phyloP scores from a whole-genome alignment of 2,329 filamentous ascomycete genomes.

The Sporothrix sp. region DNA sequence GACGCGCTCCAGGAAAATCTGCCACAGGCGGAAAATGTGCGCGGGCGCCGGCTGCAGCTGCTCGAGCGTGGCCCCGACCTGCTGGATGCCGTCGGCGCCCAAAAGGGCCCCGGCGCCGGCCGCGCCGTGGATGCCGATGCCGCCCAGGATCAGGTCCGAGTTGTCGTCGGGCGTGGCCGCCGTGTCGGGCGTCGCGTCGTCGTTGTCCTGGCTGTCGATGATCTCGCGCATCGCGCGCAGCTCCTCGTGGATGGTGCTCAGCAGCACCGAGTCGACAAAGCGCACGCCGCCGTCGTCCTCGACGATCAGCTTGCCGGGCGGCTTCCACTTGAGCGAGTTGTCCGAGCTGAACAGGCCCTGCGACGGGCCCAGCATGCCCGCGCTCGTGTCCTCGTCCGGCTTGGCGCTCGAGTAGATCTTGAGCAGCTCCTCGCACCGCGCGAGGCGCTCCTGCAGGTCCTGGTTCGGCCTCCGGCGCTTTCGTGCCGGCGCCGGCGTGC shows the following conservation, averaged over 20 bases:
- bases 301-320: slow-evolving; percentile 44
- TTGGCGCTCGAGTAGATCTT: slow-evolving; percentile 43
- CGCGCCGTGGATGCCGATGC: neutral
- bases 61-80: slow-evolving; percentile 31
- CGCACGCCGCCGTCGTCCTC: slow-evolving; percentile 44
- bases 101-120: neutral
- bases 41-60: slow-evolving; percentile 54
- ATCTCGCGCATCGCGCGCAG: slow-evolving; percentile 51
- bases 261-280: slow-evolving; percentile 49
- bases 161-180: slow-evolving; percentile 41
- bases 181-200: slow-evolving; percentile 34
- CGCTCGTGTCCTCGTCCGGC: slow-evolving; percentile 19
- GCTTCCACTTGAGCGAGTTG: slow-evolving; percentile 30
- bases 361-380: slow-evolving; percentile 20
- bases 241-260: slow-evolving; percentile 47
- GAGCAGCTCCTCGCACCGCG: slow-evolving; percentile 47
- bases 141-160: slow-evolving; percentile 39
- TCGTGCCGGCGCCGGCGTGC: slow-evolving; percentile 49
- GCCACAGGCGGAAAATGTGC: slow-evolving; percentile 64
- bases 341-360: slow-evolving; percentile 23
- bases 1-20: slow-evolving; percentile 62
- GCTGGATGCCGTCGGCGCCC: neutral
- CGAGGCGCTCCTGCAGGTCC: slow-evolving; percentile 50
- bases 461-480: slow-evolving; percentile 51
- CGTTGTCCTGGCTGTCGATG: slow-evolving; percentile 44